These are phyloP conservation scores for Fraxinus platypoda DNA, from an alignment of 305 asterid genomes.

Conservation along the genomic window DNA sequence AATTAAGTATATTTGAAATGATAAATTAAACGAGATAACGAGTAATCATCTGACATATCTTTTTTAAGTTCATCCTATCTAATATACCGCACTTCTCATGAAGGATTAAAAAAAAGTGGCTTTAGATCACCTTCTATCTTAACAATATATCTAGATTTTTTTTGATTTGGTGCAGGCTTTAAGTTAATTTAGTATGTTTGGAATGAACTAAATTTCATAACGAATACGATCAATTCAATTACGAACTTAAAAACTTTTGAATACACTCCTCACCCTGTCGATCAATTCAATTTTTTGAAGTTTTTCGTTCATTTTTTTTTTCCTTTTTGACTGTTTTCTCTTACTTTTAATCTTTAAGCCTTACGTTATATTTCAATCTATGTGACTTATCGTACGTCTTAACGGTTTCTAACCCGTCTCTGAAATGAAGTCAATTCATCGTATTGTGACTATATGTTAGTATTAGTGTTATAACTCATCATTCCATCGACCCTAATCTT, in stretches of 20 bases:
- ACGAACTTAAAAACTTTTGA: too few species aligned
- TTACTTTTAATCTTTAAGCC: not conserved
- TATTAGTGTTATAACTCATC: slow-evolving; percentile 27
- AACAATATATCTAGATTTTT: not conserved
- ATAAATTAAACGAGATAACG: too few species aligned
- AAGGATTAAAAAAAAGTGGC: not conserved
- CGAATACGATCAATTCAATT: not conserved
- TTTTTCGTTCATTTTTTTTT: not conserved
- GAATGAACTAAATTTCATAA: not conserved
- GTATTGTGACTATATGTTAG: slow-evolving; percentile 8
- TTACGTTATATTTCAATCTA: not conserved
- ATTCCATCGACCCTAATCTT: slow-evolving; percentile 28
- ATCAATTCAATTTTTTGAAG: not conserved
- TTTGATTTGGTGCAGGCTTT: not conserved
- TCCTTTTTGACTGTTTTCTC: not conserved
- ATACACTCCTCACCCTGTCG: too few species aligned
- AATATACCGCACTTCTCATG: slow-evolving; percentile 1
- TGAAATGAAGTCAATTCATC: slow-evolving; percentile 13
- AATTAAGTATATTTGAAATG: not conserved
- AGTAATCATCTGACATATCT: not conserved
- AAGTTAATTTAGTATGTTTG: not conserved
- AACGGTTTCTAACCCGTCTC: not conserved
- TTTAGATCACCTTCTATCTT: too few species aligned
- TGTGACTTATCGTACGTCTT: not conserved
- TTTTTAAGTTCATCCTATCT: not conserved